These are phyloP conservation scores for Chaetomiaceae sp. DNA, from an alignment of 2,329 filamentous ascomycete genomes.

Conservation along the genomic window DNA sequence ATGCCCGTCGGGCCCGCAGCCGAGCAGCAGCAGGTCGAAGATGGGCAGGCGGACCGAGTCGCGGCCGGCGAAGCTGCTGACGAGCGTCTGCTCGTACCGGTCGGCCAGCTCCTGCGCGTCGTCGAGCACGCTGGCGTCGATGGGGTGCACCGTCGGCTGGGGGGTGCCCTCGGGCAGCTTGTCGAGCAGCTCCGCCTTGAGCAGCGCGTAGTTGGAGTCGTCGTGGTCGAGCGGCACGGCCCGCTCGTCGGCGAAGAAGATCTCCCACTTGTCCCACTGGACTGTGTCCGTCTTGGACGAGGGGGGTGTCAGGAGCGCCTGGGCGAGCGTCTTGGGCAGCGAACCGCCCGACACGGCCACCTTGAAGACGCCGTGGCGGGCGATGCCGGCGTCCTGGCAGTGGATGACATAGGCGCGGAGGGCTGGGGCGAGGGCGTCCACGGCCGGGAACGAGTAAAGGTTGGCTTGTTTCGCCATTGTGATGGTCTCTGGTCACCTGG, in stretches of 20 bases:
- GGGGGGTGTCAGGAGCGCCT: constrained; percentile 66
- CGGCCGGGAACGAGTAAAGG: constrained; percentile 75
- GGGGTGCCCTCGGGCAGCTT: constrained; percentile 70
- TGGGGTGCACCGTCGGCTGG: constrained; percentile 70
- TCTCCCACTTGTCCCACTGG: constrained; percentile 85
- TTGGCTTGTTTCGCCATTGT: constrained; percentile 58
- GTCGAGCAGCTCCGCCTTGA: constrained; percentile 83
- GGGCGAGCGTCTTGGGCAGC: constrained; percentile 79
- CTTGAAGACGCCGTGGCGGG: constrained; percentile 81
- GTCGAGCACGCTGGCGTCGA: constrained; percentile 61
- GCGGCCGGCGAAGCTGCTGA: constrained; percentile 79
- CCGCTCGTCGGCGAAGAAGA: constrained; percentile 98
- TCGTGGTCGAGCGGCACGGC: constrained; percentile 85
- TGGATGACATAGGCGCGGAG: constrained; percentile 80
- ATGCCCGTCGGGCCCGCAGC: constrained; percentile 93
- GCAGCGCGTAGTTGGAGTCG: constrained; percentile 88
- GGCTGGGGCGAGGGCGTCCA: constrained; percentile 66
- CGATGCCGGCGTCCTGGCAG: constrained; percentile 73
- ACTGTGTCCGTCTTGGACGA: constrained; percentile 56
- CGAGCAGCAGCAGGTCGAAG: constrained; percentile 90
- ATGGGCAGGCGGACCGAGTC: constrained; percentile 93
- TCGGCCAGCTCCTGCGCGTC: constrained; percentile 91
- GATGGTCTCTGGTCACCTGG: constrained; percentile 1
- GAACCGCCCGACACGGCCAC: constrained; percentile 92
- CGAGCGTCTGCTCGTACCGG: constrained; percentile 84